phyloP scores from a whole-genome alignment of 768 basidiomycete genomes.

The Rickenella mellea region DNA sequence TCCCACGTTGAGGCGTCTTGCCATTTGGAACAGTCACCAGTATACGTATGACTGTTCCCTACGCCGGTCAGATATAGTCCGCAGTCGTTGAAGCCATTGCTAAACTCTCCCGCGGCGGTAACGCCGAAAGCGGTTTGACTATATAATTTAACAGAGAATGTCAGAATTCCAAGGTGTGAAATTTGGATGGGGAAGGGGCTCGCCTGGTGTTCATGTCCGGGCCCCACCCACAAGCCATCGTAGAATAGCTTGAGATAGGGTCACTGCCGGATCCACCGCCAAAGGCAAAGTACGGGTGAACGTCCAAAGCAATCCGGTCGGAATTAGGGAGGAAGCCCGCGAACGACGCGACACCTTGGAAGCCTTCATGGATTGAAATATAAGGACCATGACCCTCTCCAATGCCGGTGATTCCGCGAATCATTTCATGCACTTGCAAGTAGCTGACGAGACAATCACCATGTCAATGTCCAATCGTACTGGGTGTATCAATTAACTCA shows the following conservation, averaged over 20 bases:
- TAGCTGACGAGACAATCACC: conserved; percentile 40
- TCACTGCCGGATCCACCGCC: conserved; percentile 20
- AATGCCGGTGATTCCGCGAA: conserved; percentile 63
- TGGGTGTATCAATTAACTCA: conserved; percentile 21
- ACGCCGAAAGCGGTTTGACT: conserved; percentile 55
- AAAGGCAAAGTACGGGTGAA: conserved; percentile 41
- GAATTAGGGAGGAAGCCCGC: conserved; percentile 28
- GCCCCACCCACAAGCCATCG: conserved; percentile 54
- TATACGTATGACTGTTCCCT: conserved; percentile 14
- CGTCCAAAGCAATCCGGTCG: conserved; percentile 42
- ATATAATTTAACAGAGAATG: too few species aligned
- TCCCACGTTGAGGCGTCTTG: conserved; percentile 46
- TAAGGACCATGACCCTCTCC: conserved; percentile 56
- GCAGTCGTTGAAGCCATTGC: conserved; percentile 57
- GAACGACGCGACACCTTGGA: conserved; percentile 34
- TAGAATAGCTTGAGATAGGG: conserved; percentile 37
- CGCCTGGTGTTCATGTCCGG: conserved; percentile 34
- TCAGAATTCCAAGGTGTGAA: conserved; percentile 5
- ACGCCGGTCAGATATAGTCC: conserved; percentile 39
- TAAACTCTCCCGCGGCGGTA: conserved; percentile 70
- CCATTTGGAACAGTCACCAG: conserved; percentile 34
- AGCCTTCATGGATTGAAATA: conserved; percentile 45
- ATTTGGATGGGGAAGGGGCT: conserved; percentile 17
- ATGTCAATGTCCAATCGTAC: conserved; percentile 29
- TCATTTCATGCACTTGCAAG: conserved; percentile 47